phyloP scores from a whole-genome alignment of 805 yeast genomes.

The Starmerella apis region DNA sequence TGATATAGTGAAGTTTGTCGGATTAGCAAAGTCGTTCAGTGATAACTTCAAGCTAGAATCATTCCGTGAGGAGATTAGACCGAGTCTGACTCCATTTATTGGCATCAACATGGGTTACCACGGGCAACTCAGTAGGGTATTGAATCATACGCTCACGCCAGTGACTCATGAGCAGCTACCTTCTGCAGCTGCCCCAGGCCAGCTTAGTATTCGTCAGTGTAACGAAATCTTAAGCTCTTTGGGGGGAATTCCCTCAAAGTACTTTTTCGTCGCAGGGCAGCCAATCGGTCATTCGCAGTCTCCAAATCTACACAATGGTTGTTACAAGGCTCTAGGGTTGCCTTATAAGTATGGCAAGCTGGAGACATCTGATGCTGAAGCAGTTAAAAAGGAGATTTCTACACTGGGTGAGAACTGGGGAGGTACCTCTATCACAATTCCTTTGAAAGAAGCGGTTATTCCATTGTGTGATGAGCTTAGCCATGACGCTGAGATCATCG shows the following conservation, averaged over 20 bases:
- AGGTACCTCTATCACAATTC: slow-evolving; percentile 93
- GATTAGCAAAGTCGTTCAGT: slow-evolving; percentile 50
- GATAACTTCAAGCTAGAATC: slow-evolving; percentile 65
- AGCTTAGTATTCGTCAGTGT: slow-evolving; percentile 55
- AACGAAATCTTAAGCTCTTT: slow-evolving; percentile 46
- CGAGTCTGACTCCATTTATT: slow-evolving; percentile 58
- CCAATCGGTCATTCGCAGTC: slow-evolving; percentile 85
- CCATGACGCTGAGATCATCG: slow-evolving; percentile 70
- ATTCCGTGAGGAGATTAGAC: slow-evolving; percentile 40
- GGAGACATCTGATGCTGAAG: slow-evolving; percentile 55
- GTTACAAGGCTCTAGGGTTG: slow-evolving; percentile 61
- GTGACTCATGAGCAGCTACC: slow-evolving; percentile 65
- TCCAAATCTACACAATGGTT: slow-evolving; percentile 75
- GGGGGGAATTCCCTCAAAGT: slow-evolving; percentile 52
- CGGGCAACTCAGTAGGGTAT: slow-evolving; percentile 72
- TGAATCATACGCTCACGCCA: slow-evolving; percentile 71
- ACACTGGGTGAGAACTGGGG: slow-evolving; percentile 50
- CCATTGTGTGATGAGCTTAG: slow-evolving; percentile 53
- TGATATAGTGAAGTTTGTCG: slow-evolving; percentile 76
- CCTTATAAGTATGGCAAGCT: slow-evolving; percentile 60
- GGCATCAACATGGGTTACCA: slow-evolving; percentile 69
- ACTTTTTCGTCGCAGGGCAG: slow-evolving; percentile 65
- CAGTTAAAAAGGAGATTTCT: slow-evolving; percentile 46
- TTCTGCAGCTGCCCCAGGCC: slow-evolving; percentile 69
- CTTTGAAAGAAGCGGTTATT: slow-evolving; percentile 74